Percentiles rank a stretch among this genome's conserved stretches.
Evolutionary conservation across 495 filamentous ascomycete species (phyloP).

Genomic region (Hyaloscypha hepaticicola): DNA sequence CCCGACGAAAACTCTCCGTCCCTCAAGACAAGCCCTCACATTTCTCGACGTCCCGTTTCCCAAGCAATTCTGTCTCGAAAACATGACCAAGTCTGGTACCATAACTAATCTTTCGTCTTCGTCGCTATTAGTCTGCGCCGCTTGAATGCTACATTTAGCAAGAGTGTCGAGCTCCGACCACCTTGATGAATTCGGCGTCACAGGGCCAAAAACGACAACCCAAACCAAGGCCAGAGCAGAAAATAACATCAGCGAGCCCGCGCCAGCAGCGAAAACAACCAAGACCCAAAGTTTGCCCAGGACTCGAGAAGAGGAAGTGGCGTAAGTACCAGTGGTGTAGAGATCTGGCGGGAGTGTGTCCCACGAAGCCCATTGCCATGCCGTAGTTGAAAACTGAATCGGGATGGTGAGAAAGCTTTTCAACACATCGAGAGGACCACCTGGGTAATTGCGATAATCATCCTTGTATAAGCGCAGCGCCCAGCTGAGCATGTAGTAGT

Average conservation of each 20-base stretch:
- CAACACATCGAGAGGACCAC: neutral
- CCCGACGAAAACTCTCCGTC: neutral
- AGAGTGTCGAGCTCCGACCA: neutral
- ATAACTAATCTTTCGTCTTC: neutral
- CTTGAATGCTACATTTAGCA: neutral
- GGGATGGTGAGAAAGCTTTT: neutral
- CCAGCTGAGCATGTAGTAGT: neutral
- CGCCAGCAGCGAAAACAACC: neutral
- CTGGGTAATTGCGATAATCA: neutral
- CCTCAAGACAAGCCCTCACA: neutral
- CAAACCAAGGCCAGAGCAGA: neutral
- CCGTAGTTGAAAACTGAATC: neutral
- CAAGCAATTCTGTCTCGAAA: neutral
- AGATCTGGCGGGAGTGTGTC: neutral
- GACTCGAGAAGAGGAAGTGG: neutral
- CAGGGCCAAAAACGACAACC: neutral
- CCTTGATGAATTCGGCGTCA: neutral
- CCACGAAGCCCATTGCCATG: neutral
- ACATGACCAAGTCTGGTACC: neutral
- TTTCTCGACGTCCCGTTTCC: neutral
- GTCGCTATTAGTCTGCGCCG: neutral
- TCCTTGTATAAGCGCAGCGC: neutral
- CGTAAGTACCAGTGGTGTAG: neutral
- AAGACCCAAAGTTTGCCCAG: neutral
- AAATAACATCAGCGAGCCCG: neutral